Evolutionary conservation across 2,329 filamentous ascomycete species (phyloP), one percentile per base, ranked within the genome.

Genomic region (Talaromyces sp.): DNA sequence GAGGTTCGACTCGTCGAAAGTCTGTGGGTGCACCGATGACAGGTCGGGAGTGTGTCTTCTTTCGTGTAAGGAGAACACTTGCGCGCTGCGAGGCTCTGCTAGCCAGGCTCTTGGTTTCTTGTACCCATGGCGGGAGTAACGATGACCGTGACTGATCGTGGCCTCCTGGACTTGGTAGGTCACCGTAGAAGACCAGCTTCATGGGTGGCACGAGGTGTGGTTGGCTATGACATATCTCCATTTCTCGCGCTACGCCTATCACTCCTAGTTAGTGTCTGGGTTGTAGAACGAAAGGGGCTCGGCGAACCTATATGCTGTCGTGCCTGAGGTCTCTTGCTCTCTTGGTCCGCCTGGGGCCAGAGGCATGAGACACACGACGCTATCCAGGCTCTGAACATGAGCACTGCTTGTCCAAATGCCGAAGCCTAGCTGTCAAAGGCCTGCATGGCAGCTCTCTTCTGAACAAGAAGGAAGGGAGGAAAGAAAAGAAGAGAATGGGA

Each of bases 141-240:
- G 71, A 31, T 19, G 72, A 71, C 25, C 69, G 70, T n/a, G 70
- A 63, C 15, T 65, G 65, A 39, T 68, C 65, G 46, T 66, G 63
- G 7, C 68, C 59, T 53, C 62, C 64, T 39, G 70, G 70, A 35
- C 68, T 68, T 15, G 75, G 74, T 21, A 75, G 67, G 54, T 74
- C 69, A 64, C 77, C 71, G 61, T 75, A 74, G 54, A 76, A 67
- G 40, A 68, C 68, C 61, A 77, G 66, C 63, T 74, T 76, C 75
- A 78, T 78, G 6, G 77, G 76, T 25, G 75, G 71, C 46, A 78
- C 71, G 41, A 77, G 72, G 63, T 74, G 72, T 60, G 78, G 78
- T 63, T 79, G 77, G 56, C 73, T 70, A 58, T 75, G 70, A 65
- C 72, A 76, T 66, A 78, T 67, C 64, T 70, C 65, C 74, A 77